These are phyloP conservation scores for Macadamia integrifolia DNA, from an alignment of 164 flowering plant species.

Conservation along the genomic window DNA sequence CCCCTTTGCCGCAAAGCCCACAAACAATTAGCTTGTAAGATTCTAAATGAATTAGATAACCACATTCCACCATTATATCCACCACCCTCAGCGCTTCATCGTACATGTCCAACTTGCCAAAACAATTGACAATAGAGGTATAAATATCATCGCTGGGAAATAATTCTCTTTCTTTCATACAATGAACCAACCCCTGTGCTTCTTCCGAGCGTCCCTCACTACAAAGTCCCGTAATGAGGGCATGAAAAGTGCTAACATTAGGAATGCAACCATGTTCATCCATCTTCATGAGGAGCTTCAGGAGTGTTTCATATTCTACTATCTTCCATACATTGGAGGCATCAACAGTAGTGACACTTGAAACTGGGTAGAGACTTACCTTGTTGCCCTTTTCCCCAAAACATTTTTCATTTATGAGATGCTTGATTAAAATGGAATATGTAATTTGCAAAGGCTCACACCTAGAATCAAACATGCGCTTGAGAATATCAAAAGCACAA, in stretches of 20 bases:
- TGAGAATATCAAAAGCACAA: slow-evolving; percentile 52
- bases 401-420: slow-evolving; percentile 30
- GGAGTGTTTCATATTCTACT: slow-evolving; percentile 37
- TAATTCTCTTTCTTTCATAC: slow-evolving; percentile 48
- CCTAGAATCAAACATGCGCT: slow-evolving; percentile 52
- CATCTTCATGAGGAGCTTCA: slow-evolving; percentile 44
- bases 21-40: slow-evolving; percentile 60
- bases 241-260: slow-evolving; percentile 34
- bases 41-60: slow-evolving; percentile 45
- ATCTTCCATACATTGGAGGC: slow-evolving; percentile 51
- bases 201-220: slow-evolving; percentile 44
- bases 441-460: slow-evolving; percentile 54
- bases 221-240: slow-evolving; percentile 57
- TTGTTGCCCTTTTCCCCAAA: slow-evolving; percentile 12
- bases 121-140: slow-evolving; percentile 47
- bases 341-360: slow-evolving; percentile 15
- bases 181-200: slow-evolving; percentile 41
- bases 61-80: slow-evolving; percentile 37
- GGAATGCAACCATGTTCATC: slow-evolving; percentile 42
- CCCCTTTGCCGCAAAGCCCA: slow-evolving; percentile 50
- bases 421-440: slow-evolving; percentile 48
- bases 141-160: slow-evolving; percentile 50
- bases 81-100: slow-evolving; percentile 42
- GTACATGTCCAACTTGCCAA: slow-evolving; percentile 44
- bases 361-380: slow-evolving; percentile 12